These are phyloP conservation scores for Rosa rugosa DNA, from an alignment of 306 rosid genomes.

Conservation along the genomic window DNA sequence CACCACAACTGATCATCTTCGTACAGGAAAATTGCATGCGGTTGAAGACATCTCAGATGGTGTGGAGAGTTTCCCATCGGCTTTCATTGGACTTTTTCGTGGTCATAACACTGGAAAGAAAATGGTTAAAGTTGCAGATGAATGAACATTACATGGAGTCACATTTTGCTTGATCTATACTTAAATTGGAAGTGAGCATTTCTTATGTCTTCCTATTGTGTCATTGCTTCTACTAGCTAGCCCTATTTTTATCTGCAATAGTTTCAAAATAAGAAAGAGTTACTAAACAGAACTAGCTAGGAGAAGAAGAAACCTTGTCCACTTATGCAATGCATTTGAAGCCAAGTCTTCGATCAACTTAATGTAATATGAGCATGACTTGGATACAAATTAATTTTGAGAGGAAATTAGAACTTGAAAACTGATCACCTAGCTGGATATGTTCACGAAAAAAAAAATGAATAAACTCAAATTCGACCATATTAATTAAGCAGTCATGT, in stretches of 20 bases:
- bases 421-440: too few relatives aligned
- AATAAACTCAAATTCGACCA: too few relatives aligned
- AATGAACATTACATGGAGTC: conserved; percentile 11
- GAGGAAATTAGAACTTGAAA: too few relatives aligned
- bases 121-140: conserved; percentile 40
- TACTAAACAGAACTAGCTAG: neutral
- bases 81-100: conserved; percentile 60
- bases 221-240: neutral
- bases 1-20: conserved; percentile 42
- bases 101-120: conserved; percentile 77
- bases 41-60: conserved; percentile 61
- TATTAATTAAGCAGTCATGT: too few relatives aligned
- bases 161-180: neutral
- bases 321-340: too few relatives aligned
- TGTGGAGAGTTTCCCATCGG: conserved; percentile 57
- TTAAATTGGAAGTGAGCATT: too few relatives aligned
- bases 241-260: neutral
- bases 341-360: neutral
- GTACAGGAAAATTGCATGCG: conserved; percentile 34
- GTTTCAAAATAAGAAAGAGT: neutral
- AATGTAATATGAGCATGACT: too few relatives aligned
- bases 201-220: neutral
- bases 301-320: neutral
- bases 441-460: too few relatives aligned
- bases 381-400: too few relatives aligned